Base-by-base conservation (phyloP, 176 grass and related monocot species). In the Oryza meridionalis region DNA sequence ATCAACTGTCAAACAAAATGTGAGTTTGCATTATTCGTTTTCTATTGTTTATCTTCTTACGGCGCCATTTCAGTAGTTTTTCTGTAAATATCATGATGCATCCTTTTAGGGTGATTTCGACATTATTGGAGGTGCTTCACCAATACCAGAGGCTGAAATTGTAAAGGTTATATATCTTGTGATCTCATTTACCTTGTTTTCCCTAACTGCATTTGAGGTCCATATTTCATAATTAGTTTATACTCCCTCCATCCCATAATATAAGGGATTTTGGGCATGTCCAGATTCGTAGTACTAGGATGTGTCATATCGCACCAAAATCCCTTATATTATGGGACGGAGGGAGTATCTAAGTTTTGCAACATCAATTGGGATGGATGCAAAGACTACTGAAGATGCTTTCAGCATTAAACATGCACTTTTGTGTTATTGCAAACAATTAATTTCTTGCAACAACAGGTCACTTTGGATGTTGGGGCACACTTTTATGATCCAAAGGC, bases 41-140 rank as follows among this genome's bases (percentile, higher is more conserved):
- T 65, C 62, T 76, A 63, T 12, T 63, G 33, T 83, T 83, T 86
- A 77, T 46, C 26, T n/a, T 61, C 64, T 89, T 21, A 70, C 2
- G 26, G 68, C 80, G 70, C 72, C 43, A 80, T 76, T 92, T 78
- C 25, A n/a, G 21, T 27, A 89, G 26, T 65, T 45, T 10, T 65
- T 50, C 65, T 77, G 19, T 40, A 81, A 85, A 84, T 69, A 31
- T 51, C 59, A 46, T 77, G 47, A 58, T 82, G 13, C 67, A 51
- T 79, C 35, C 17, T 91, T 46, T 76, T 78, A 98, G 96, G 91
- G 93, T 86, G 96, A 98, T 92, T 98, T 98, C 81, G 93, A 95
- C 89, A 93, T 98, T 81, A 80, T 98, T 85, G 96, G 96, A 73
- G 96, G 96, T 82, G 80, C 88, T 79, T 84, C 86, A 79, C 73